A percentile compares a stretch with the other conserved stretches of the same genome.
Conservation (phyloP, 1,139 yeast species). For the Scheffersomyces titani region DNA sequence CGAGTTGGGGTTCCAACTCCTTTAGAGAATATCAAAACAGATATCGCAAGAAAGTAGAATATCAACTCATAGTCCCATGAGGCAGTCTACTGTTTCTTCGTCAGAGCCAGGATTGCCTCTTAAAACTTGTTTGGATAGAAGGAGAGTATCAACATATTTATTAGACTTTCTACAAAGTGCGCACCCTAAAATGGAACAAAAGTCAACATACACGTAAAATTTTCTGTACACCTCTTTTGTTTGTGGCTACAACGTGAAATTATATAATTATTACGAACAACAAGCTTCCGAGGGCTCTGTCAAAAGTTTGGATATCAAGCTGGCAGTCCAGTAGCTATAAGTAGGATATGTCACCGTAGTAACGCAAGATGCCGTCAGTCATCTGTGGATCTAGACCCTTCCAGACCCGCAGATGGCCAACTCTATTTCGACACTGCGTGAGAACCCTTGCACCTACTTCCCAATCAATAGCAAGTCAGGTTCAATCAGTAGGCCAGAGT, state of each 20-base stretch:
- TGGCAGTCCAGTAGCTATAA: not conserved
- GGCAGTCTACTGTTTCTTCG: not conserved
- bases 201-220: not conserved
- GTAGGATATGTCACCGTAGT: not conserved
- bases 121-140: not conserved
- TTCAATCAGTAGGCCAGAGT: not conserved
- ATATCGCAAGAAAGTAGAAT: not conserved
- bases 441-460: not conserved
- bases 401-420: not conserved
- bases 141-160: not conserved
- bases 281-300: not conserved
- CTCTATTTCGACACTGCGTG: not conserved
- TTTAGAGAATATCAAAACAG: not conserved
- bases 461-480: not conserved
- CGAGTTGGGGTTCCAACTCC: not conserved
- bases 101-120: not conserved
- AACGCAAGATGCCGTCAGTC: not conserved
- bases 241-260: not conserved
- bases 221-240: not conserved
- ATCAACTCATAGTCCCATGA: not conserved
- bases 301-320: not conserved
- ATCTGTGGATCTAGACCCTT: not conserved
- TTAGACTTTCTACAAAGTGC: not conserved
- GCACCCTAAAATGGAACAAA: not conserved
- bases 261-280: not conserved